Evolutionary conservation across 768 basidiomycete genomes (phyloP).

Genomic region (Astraeus odoratus): DNA sequence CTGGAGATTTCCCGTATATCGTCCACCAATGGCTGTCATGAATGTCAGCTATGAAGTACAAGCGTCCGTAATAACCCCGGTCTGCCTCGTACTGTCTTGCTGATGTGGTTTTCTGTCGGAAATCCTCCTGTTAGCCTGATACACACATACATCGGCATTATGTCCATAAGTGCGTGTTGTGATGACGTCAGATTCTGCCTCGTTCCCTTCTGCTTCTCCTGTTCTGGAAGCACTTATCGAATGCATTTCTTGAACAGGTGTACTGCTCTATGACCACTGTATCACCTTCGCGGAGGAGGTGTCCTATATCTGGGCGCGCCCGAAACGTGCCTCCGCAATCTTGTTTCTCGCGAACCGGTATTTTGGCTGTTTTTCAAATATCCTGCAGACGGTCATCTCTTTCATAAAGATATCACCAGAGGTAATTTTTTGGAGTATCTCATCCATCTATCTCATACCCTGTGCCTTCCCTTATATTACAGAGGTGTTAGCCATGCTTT

Average conservation of each 20-base stretch:
- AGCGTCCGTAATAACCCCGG: background rate
- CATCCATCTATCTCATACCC: background rate
- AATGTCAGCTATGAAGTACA: background rate
- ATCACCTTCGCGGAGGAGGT: slow-evolving; percentile 33
- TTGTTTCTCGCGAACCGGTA: slow-evolving; percentile 49
- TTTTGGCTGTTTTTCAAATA: slow-evolving; percentile 35
- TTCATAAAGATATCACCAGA: slow-evolving; percentile 16
- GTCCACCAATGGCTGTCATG: background rate
- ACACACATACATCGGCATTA: background rate
- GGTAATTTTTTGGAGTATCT: background rate
- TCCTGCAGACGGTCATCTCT: slow-evolving; percentile 25
- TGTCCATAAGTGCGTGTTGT: slow-evolving; percentile 2
- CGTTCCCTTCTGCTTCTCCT: background rate
- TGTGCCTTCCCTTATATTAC: background rate
- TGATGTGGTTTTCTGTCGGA: background rate
- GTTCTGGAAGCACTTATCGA: background rate
- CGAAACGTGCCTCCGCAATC: slow-evolving; percentile 31
- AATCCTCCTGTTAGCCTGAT: background rate
- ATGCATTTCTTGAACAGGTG: slow-evolving; percentile 8
- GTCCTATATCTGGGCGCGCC: slow-evolving; percentile 38
- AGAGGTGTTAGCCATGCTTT: slow-evolving; percentile 3
- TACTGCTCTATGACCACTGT: slow-evolving; percentile 26
- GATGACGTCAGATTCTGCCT: background rate
- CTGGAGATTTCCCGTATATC: background rate
- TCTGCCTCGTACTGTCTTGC: background rate